Percentiles rank a stretch among this genome's conserved stretches.
Evolutionary conservation across 1,284 basidiomycete species (phyloP).

Genomic region (Boletus semigastroideus): DNA sequence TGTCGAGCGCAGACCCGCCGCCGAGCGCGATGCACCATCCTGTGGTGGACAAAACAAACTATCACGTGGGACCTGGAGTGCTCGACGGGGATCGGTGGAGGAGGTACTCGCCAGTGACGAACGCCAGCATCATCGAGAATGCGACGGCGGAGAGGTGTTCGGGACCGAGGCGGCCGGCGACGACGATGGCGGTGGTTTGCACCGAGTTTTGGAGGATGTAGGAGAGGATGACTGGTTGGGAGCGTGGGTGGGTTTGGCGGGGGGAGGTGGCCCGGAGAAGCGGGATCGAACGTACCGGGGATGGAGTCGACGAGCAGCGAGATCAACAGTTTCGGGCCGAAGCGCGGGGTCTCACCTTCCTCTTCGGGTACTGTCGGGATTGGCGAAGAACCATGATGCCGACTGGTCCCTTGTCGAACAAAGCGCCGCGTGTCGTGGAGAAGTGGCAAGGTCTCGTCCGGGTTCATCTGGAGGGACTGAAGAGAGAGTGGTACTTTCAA

Average conservation of each 20-base stretch:
- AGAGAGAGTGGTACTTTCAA: background rate
- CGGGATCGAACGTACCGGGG: slow-evolving; percentile 41
- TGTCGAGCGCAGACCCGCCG: slow-evolving; percentile 75
- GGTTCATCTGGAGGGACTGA: slow-evolving; percentile 9
- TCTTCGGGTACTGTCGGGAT: slow-evolving; percentile 19
- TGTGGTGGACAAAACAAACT: slow-evolving; percentile 34
- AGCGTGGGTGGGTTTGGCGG: background rate
- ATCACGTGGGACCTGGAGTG: slow-evolving; percentile 54
- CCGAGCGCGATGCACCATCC: slow-evolving; percentile 76
- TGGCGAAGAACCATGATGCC: slow-evolving; percentile 10
- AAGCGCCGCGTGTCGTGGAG: slow-evolving; percentile 7
- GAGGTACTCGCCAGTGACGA: slow-evolving; percentile 66
- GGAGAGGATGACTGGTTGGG: slow-evolving; percentile 51
- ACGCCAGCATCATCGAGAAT: slow-evolving; percentile 73
- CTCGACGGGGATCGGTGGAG: slow-evolving; percentile 17
- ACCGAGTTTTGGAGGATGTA: slow-evolving; percentile 74
- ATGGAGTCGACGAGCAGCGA: slow-evolving; percentile 54
- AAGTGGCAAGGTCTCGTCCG: slow-evolving; percentile 28
- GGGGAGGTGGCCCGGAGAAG: background rate
- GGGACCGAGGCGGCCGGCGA: slow-evolving; percentile 65
- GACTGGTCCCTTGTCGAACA: slow-evolving; percentile 6
- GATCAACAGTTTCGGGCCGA: slow-evolving; percentile 38
- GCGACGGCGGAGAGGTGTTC: slow-evolving; percentile 69
- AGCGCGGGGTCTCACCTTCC: slow-evolving; percentile 16
- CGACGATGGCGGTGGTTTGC: slow-evolving; percentile 61